These are phyloP conservation scores for Rhytidiadelphus loreus DNA, from an alignment of 225 moss, liverwort and hornwort genomes.

Conservation along the genomic window DNA sequence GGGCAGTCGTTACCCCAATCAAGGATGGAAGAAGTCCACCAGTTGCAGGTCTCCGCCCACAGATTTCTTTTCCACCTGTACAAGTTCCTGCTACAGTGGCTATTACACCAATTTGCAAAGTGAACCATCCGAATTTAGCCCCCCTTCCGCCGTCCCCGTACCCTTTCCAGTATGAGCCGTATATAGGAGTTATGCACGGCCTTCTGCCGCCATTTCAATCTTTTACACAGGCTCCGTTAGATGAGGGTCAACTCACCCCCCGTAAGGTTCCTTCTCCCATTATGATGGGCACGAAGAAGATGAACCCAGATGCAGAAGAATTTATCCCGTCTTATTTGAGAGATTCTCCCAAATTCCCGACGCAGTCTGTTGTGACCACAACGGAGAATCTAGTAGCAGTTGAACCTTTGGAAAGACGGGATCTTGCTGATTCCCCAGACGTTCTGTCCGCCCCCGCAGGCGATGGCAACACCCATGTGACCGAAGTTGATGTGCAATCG, in stretches of 20 bases:
- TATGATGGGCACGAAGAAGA: slow-evolving; percentile 23
- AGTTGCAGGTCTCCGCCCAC: slow-evolving; percentile 11
- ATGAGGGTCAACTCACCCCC: slow-evolving; percentile 3
- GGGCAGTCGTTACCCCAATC: slow-evolving; percentile 34
- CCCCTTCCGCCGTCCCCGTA: slow-evolving; percentile 14
- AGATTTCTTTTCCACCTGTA: slow-evolving; percentile 9
- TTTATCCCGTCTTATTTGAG: slow-evolving; percentile 41
- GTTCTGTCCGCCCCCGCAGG: background rate
- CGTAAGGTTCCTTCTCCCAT: slow-evolving; percentile 1
- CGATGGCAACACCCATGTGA: background rate
- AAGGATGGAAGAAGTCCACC: slow-evolving; percentile 43
- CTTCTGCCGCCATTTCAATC: background rate
- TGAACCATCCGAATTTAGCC: slow-evolving; percentile 22
- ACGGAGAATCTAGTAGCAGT: background rate
- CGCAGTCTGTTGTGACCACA: background rate
- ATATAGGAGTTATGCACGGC: slow-evolving; percentile 16
- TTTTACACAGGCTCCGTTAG: slow-evolving; percentile 1
- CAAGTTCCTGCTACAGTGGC: slow-evolving; percentile 37
- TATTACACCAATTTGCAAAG: slow-evolving; percentile 47
- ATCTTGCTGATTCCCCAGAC: background rate
- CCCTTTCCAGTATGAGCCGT: slow-evolving; percentile 12
- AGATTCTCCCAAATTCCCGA: background rate
- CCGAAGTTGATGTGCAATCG: background rate
- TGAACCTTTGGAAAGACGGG: slow-evolving; percentile 2
- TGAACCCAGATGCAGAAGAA: slow-evolving; percentile 54